A percentile compares a stretch with the other conserved stretches of the same genome.
Conservation (phyloP, 2,329 filamentous ascomycete genomes). For the Apiospora marii region DNA sequence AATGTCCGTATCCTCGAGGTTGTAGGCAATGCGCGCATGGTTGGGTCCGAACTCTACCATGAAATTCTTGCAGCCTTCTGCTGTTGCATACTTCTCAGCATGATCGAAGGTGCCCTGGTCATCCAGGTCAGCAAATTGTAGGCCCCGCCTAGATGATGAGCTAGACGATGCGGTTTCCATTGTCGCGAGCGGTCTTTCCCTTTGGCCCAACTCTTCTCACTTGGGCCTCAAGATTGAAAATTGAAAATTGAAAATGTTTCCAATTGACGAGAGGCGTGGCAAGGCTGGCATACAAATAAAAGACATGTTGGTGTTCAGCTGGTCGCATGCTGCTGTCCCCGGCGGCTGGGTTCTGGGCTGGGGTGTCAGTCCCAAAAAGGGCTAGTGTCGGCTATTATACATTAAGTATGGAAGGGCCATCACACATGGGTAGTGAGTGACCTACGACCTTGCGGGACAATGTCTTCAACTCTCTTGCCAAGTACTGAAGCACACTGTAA, state of each 20-base stretch:
- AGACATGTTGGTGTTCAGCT: background rate
- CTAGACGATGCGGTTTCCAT: conserved; percentile 11
- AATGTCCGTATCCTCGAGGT: conserved; percentile 56
- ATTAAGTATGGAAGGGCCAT: too few species aligned
- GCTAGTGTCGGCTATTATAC: background rate
- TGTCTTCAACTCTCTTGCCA: too few species aligned
- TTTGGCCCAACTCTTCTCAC: background rate
- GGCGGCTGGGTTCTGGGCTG: conserved; percentile 5
- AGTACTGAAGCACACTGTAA: too few species aligned
- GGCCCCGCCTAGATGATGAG: background rate
- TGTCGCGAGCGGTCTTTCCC: background rate
- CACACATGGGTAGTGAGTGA: too few species aligned
- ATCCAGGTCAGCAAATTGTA: conserved; percentile 62
- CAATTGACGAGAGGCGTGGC: background rate
- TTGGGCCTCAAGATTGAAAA: background rate
- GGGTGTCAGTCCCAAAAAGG: background rate
- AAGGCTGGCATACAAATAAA: conserved; percentile 21
- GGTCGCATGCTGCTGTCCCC: conserved; percentile 7
- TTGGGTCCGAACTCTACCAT: conserved; percentile 70
- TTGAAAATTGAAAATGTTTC: background rate
- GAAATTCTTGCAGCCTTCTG: conserved; percentile 61
- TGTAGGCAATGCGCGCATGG: conserved; percentile 61
- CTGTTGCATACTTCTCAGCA: conserved; percentile 50
- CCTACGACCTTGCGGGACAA: too few species aligned
- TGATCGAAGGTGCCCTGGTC: conserved; percentile 52